These are phyloP conservation scores for Saccharomycopsis babjevae DNA, from an alignment of 805 yeast species.

Conservation along the genomic window DNA sequence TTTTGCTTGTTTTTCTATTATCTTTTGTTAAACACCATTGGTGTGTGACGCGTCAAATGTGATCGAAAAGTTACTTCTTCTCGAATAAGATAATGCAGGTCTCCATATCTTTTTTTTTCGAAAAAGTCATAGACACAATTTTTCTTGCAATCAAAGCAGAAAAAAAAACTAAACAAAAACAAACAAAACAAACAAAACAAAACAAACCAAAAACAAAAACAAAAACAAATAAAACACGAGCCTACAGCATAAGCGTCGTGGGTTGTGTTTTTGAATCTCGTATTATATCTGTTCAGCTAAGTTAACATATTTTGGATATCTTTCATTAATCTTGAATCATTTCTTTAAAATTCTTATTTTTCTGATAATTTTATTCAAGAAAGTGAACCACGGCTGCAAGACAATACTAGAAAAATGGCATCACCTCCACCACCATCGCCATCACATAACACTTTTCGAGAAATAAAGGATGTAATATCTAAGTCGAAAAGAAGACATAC, in stretches of 20 bases:
- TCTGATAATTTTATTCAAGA: no score
- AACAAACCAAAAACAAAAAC: not conserved
- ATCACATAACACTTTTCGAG: not conserved
- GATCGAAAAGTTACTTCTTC: not conserved
- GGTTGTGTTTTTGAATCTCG: no score
- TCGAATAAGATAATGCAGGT: not conserved
- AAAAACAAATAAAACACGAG: not conserved
- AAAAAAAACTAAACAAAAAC: not conserved
- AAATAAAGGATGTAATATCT: not conserved
- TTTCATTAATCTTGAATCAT: no score
- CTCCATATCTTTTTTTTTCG: not conserved
- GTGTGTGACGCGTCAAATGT: not conserved
- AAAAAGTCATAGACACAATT: not conserved
- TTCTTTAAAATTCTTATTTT: no score
- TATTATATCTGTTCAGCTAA: no score
- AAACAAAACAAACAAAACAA: not conserved
- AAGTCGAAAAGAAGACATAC: conserved; percentile 16
- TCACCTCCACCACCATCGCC: not conserved
- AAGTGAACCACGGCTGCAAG: not conserved
- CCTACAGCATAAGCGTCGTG: no score
- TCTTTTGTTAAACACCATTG: no score
- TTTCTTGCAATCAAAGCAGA: not conserved
- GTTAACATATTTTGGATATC: no score
- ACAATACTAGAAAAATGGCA: not conserved
- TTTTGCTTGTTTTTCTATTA: no score